These are phyloP conservation scores for Metschnikowia cubensis DNA, from an alignment of 805 yeast genomes.

Conservation along the genomic window DNA sequence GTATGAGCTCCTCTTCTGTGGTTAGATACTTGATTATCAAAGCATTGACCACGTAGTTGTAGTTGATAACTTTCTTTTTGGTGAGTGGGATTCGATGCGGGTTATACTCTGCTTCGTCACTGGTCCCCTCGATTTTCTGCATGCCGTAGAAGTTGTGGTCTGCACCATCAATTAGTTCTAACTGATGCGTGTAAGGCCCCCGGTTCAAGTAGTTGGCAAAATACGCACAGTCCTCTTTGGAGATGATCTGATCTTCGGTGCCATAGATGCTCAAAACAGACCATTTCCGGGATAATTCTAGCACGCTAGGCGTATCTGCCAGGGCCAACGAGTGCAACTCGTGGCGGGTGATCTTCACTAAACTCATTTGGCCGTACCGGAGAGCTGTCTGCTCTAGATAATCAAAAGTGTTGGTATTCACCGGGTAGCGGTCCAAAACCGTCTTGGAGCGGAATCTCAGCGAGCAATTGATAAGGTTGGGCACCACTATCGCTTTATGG, in stretches of 20 bases:
- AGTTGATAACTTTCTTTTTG: constrained; percentile 49
- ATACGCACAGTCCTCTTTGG: constrained; percentile 54
- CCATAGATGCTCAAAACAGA: constrained; percentile 72
- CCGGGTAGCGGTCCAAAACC: constrained; percentile 38
- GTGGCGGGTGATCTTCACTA: constrained; percentile 39
- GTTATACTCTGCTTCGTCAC: constrained; percentile 30
- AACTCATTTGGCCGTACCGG: constrained; percentile 48
- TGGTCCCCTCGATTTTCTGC: constrained; percentile 31
- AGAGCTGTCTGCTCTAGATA: constrained; percentile 34
- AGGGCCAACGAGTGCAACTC: constrained; percentile 52
- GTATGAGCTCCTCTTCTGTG: constrained; percentile 44
- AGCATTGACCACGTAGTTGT: constrained; percentile 50
- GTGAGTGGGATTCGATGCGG: constrained; percentile 43
- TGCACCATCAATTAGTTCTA: constrained; percentile 60
- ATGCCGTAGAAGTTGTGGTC: constrained; percentile 78
- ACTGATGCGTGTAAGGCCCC: constrained; percentile 46
- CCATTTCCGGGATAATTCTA: constrained; percentile 41
- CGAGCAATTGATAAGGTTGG: constrained; percentile 66
- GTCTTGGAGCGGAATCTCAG: constrained; percentile 60
- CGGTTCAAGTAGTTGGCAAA: constrained; percentile 56
- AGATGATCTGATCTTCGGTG: constrained; percentile 59
- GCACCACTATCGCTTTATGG: constrained; percentile 43
- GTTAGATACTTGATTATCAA: constrained; percentile 46
- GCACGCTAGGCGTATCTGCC: constrained; percentile 43
- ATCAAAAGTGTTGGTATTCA: constrained; percentile 18